Conservation (phyloP, 2,329 filamentous ascomycete species). For the Hypoxylon sp. region DNA sequence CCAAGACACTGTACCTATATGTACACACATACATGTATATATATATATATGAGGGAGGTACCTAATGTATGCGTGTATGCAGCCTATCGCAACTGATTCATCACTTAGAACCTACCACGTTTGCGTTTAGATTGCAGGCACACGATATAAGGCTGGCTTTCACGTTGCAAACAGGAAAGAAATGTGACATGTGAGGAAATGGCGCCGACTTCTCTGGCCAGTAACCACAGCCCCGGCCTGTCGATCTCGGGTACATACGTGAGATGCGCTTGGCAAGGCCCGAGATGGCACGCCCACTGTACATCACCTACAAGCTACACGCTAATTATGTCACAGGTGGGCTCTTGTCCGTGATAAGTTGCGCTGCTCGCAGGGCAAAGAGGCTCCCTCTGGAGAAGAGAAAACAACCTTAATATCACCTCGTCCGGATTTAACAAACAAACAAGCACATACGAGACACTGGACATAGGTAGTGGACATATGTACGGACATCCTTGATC, state of each 20-base stretch:
- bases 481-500: background rate
- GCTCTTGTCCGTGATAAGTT: slow-evolving; percentile 4
- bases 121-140: background rate
- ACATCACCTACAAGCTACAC: too few relatives aligned
- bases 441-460: too few relatives aligned
- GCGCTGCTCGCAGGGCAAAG: background rate
- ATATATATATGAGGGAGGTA: too few relatives aligned
- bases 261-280: slow-evolving; percentile 2
- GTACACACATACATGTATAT: too few relatives aligned
- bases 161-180: slow-evolving; percentile 5
- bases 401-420: slow-evolving; percentile 17
- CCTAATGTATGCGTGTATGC: too few relatives aligned
- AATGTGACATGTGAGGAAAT: slow-evolving; percentile 9
- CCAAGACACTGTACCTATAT: too few relatives aligned
- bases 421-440: slow-evolving; percentile 4
- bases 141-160: background rate
- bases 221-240: slow-evolving; percentile 1
- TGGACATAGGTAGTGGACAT: too few relatives aligned
- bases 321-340: slow-evolving; percentile 14
- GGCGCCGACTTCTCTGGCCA: slow-evolving; percentile 3
- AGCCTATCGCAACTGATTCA: too few relatives aligned
- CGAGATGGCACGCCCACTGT: background rate
- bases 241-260: slow-evolving; percentile 15
- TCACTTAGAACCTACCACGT: background rate
- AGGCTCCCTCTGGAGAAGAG: slow-evolving; percentile 4